These are phyloP conservation scores for Malus hybrid DNA, from an alignment of 331 rosid species.

Conservation along the genomic window DNA sequence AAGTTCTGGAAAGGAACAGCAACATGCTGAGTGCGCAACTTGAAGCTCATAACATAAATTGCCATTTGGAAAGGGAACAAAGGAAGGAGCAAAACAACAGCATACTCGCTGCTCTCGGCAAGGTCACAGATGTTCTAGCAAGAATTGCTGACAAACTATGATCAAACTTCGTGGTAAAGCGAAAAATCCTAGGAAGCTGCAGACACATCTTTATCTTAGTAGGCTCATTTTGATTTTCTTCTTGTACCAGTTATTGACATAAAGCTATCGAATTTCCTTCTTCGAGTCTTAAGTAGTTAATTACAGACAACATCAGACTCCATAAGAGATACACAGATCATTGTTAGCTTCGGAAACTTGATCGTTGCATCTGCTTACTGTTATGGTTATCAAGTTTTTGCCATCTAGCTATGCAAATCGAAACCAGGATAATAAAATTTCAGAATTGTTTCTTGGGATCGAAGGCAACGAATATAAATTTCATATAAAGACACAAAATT, in stretches of 20 bases:
- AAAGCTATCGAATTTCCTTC: not conserved
- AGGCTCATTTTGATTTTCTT: not conserved
- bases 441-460: not conserved
- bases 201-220: not conserved
- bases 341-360: not conserved
- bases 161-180: not conserved
- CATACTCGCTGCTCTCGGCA: not conserved
- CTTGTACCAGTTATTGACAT: constrained; percentile 1
- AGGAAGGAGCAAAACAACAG: not conserved
- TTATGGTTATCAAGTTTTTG: not conserved
- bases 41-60: constrained; percentile 30
- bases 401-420: not conserved
- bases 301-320: not conserved
- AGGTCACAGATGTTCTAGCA: constrained; percentile 5
- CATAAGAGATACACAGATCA: not conserved
- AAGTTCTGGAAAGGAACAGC: constrained; percentile 30
- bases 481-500: constrained; percentile 1
- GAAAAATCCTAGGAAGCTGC: not conserved
- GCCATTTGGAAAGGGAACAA: constrained; percentile 6
- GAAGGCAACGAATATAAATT: not conserved
- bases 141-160: constrained; percentile 1
- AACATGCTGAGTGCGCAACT: constrained; percentile 36
- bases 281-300: not conserved
- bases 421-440: not conserved
- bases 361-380: not conserved